phyloP scores from a whole-genome alignment of 257 asterid genomes.

The Linderniella brevidens region DNA sequence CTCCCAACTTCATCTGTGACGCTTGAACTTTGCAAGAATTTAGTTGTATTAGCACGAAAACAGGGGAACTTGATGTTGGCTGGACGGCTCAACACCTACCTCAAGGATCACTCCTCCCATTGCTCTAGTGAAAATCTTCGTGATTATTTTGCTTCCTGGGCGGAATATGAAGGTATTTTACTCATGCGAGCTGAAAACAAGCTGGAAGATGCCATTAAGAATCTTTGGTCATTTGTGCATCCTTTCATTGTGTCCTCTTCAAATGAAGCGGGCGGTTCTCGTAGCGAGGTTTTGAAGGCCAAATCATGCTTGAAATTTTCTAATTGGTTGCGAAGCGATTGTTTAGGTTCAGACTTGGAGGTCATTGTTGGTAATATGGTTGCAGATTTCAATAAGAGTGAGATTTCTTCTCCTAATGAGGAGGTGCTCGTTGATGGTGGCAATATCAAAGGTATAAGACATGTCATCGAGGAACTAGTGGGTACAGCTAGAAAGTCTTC shows the following conservation, averaged over 20 bases:
- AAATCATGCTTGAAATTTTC: conserved; percentile 94
- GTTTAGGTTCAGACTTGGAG: conserved; percentile 27
- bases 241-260: conserved; percentile 45
- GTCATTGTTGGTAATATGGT: conserved; percentile 37
- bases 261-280: conserved; percentile 24
- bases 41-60: conserved; percentile 70
- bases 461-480: conserved; percentile 53
- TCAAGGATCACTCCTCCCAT: conserved; percentile 33
- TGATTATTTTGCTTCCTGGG: conserved; percentile 36
- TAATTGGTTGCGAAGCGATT: conserved; percentile 47
- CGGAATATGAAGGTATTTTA: conserved; percentile 59
- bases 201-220: conserved; percentile 49
- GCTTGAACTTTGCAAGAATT: conserved; percentile 65
- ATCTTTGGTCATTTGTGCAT: conserved; percentile 64
- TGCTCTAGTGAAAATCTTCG: conserved; percentile 37
- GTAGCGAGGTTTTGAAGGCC: conserved; percentile 53
- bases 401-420: conserved; percentile 24
- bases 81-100: conserved; percentile 54
- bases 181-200: conserved; percentile 66
- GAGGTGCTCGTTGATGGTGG: conserved; percentile 18
- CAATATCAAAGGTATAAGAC: conserved; percentile 21
- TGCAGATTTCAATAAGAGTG: conserved; percentile 34
- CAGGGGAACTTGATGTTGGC: conserved; percentile 69
- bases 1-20: conserved; percentile 49
- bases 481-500: conserved; percentile 60